phyloP scores from a whole-genome alignment of 202 grass and related monocot species.

The Elaeis oleifera region DNA sequence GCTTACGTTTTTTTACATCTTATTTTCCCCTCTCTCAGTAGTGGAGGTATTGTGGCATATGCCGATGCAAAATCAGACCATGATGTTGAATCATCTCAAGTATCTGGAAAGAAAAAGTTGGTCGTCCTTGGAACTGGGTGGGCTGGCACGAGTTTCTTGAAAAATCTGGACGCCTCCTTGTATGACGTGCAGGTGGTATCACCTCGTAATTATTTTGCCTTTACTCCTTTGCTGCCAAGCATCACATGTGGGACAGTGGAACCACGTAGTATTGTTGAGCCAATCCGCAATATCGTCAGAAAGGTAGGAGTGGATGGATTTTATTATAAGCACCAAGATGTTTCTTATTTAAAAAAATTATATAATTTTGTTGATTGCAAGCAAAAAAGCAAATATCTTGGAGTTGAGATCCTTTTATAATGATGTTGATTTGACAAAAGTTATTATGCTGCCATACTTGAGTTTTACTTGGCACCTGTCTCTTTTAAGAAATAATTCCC shows the following conservation, averaged over 20 bases:
- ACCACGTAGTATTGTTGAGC: conserved; percentile 68
- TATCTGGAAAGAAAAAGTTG: conserved; percentile 46
- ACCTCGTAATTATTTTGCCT: conserved; percentile 69
- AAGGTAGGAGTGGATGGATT: conserved; percentile 31
- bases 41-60: conserved; percentile 34
- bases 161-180: conserved; percentile 57
- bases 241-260: conserved; percentile 79
- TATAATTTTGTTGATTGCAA: not conserved
- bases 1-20: too few species aligned
- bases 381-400: not conserved
- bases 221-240: conserved; percentile 67
- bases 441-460: too few species aligned
- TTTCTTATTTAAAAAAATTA: too few species aligned
- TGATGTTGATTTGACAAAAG: too few species aligned
- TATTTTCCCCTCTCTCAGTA: conserved; percentile 9
- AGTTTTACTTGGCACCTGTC: not conserved
- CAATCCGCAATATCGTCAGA: conserved; percentile 55
- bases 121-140: conserved; percentile 72
- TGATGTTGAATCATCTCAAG: conserved; percentile 33
- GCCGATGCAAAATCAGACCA: conserved; percentile 42
- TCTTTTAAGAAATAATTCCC: not conserved
- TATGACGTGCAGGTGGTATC: conserved; percentile 75
- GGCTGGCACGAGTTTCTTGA: conserved; percentile 64
- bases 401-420: not conserved
- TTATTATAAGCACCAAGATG: too few species aligned